Conservation (phyloP, 371 early-diverging fungal species). For the Mortierella sp. region DNA sequence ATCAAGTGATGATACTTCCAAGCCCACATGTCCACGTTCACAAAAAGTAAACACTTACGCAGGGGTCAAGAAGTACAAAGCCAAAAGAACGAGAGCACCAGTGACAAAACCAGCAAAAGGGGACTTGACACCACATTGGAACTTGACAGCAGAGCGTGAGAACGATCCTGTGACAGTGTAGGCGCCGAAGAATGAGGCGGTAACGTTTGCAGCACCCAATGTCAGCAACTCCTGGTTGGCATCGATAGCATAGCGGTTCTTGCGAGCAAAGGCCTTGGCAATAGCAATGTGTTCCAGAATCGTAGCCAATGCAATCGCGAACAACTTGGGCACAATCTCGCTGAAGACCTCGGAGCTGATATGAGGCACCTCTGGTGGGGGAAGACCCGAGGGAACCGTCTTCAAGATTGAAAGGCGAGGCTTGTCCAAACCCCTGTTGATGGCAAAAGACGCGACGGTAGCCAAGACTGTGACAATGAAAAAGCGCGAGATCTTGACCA, state of each 20-base stretch:
- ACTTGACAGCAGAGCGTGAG: conserved; percentile 84
- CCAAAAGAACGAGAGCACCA: conserved; percentile 76
- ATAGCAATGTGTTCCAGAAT: conserved; percentile 92
- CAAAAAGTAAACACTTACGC: conserved; percentile 57
- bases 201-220: conserved; percentile 81
- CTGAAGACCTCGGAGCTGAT: conserved; percentile 58
- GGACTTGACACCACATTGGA: conserved; percentile 63
- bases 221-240: conserved; percentile 86
- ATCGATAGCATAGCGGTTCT: conserved; percentile 62
- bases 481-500: conserved; percentile 72
- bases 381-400: conserved; percentile 77
- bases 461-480: conserved; percentile 81
- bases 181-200: conserved; percentile 84
- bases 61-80: conserved; percentile 82
- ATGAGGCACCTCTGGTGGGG: conserved; percentile 64
- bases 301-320: conserved; percentile 76
- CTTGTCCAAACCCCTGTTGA: conserved; percentile 57
- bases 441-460: conserved; percentile 74
- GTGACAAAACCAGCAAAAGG: conserved; percentile 82
- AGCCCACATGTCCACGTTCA: too few relatives aligned
- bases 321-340: conserved; percentile 62
- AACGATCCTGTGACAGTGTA: conserved; percentile 90
- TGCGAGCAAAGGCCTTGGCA: conserved; percentile 78
- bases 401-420: conserved; percentile 67
- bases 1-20: too few relatives aligned